Base-by-base conservation (phyloP, 441 rosid genomes). In the Euphorbia schlechtendalii region DNA sequence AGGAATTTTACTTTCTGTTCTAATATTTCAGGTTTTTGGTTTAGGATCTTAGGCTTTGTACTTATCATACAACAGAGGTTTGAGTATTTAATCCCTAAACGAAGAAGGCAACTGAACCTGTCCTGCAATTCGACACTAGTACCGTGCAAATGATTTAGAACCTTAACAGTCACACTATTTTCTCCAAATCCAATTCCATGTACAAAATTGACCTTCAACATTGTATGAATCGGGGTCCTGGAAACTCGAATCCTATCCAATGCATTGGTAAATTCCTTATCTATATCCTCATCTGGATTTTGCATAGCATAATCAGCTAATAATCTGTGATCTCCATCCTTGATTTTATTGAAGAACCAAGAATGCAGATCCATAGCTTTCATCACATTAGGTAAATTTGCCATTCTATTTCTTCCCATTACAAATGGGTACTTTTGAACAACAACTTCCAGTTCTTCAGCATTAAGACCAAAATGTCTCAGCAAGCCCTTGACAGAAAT, bases 171-270 rank as follows among this genome's bases (percentile, higher is more conserved):
- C 21, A 66, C 63, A 27, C 81, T 73, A 72, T 84, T 88, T 74
- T 81, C 81, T 34, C 89, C 95, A 70, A 80, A 86, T 28, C 92
- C 95, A 64, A 88, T 70, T 40, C 72, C 74, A 49, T 77, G 89
- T 68, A 83, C 63, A 64, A 88, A 86, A 40, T 70, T 69, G 68
- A 88, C 20, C 67, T 86, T 88, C 28, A 69, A 77, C 81, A 73
- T 64, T 14, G 79, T 71, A 58, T 86, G 89, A 24, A 28, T 0
- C 11, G 70, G 74, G 21, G 76, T 74, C 70, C 79, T 75, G 0
- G 79, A 80, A 32, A 65, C 58, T 65, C 59, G 72, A 53, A 81
- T 71, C 76, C 25, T 83, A 59, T 76, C 80, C 68, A 86, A 46
- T 59, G 75, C 46, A 71, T 72, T 74, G 5, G n/a, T 55, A 69